Evolutionary conservation across 2,329 filamentous ascomycete species (phyloP).

Genomic region (Chrysoporthe deuterocubensis): DNA sequence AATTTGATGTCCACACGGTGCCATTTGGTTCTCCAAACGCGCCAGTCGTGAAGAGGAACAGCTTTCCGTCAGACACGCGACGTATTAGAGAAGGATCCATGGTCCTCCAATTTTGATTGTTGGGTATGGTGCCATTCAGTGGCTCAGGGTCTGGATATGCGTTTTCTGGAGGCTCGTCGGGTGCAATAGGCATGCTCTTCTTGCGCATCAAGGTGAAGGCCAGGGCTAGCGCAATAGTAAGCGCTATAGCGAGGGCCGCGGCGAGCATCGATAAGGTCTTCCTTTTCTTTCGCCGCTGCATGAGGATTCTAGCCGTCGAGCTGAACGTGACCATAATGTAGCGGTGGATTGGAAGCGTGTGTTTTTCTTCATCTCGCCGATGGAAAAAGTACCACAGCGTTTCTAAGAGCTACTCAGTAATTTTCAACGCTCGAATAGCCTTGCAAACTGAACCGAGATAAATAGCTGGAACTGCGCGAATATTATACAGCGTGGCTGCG

Average conservation of each 20-base stretch:
- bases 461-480: too few relatives aligned
- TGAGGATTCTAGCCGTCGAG: neutral
- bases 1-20: slow-evolving; percentile 32
- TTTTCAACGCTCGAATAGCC: too few relatives aligned
- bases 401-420: too few relatives aligned
- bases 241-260: neutral
- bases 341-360: neutral
- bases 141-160: slow-evolving; percentile 30
- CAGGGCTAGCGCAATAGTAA: neutral
- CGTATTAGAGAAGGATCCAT: slow-evolving; percentile 33
- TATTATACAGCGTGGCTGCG: too few relatives aligned
- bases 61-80: slow-evolving; percentile 32
- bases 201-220: neutral
- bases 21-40: slow-evolving; percentile 24
- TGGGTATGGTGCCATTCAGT: slow-evolving; percentile 32
- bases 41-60: slow-evolving; percentile 34
- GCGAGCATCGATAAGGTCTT: neutral
- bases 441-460: too few relatives aligned
- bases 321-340: neutral
- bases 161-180: slow-evolving; percentile 13
- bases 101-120: slow-evolving; percentile 32
- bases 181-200: neutral
- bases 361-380: neutral
- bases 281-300: neutral
- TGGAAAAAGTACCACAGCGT: neutral